Evolutionary conservation across 768 basidiomycete genomes (phyloP), one percentile per base, ranked within the genome.

Genomic region (Phanerochaete carnosa): DNA sequence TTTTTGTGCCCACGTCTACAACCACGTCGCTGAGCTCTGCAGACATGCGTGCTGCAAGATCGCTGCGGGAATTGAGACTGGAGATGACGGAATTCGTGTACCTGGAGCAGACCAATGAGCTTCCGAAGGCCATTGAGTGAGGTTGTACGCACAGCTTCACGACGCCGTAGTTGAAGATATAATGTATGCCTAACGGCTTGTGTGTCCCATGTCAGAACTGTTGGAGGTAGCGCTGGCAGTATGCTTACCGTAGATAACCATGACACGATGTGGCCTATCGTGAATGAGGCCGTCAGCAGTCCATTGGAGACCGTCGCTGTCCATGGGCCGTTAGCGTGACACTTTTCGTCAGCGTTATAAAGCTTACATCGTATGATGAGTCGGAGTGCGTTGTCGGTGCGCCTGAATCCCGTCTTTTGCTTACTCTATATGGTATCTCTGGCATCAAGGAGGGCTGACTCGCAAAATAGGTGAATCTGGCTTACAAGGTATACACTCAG

Each of bases 311-410:
- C 54, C 33, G 33, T 35, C n/a, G 33, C 54, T 55, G 33, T 49
- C 7, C 5, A 7, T 12, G 29, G 11, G 6, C 6, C 47, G 45
- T 35, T 37, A 54, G 52, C 1, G 16, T 33, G 32, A 30, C 19
- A 8, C n/a, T n/a, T n/a, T n/a, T n/a, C 19, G 9, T 3, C 22
- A n/a, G n/a, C 3, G 28, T 23, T 33, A 8, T 16, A 26, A 11
- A 25, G 3, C 19, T 8, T 43, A 66, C 66, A 25, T 39, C 65
- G 46, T 19, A 66, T 68, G 22, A 68, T 57, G 29, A 54, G 54
- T 46, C 62, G 55, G 9, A 68, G 15, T 11, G 55, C 22, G 33
- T 55, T 49, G 26, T 66, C 61, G 3, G 65, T 64, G n/a, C 50
- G 37, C 13, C 23, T 26, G 55, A 62, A 60, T 19, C 62, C 62